Base-by-base conservation (phyloP, 2,329 filamentous ascomycete genomes). In the Neophaeococcomyces mojaviensis region DNA sequence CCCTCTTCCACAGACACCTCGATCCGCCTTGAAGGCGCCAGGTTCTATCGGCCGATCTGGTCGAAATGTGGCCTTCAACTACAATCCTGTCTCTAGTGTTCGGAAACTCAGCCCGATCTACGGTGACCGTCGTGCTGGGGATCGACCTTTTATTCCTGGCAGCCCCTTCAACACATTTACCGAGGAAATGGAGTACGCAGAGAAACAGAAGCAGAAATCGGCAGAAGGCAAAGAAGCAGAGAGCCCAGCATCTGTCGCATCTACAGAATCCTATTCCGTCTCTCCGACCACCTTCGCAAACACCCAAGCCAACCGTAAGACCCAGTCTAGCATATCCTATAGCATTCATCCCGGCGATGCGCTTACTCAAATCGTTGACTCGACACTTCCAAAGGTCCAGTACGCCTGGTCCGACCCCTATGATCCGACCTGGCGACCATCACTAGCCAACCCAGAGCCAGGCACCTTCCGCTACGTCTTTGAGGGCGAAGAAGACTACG, bases 21-120 rank as follows among this genome's bases (percentile, higher is more conserved):
- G 43, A 20, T 46, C 43, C 32, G 43, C 43, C 6, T 7, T 46
- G 35, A 46, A 46, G 18, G n/a, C 35, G 8, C 43, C 43, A 22
- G 43, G 43, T 18, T 39, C 43, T 3, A 20, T 46, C n/a, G 43
- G 30, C 32, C 35, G 43, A n/a, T 13, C 35, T 33, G 43, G 43
- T 4, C 38, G 36, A 39, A 39, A 34, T 12, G 43, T 32, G 13
- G 19, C 18, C 20, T 46, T 46, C 43, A 46, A 46, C n/a, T 13
- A 20, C 20, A 46, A 46, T 28, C 43, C 43, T 31, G 18, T 46
- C 13, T 16, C 30, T n/a, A 46, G 43, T 19, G 22, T 46, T 26
- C 38, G 31, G 15, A 34, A 26, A 18, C 24, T 44, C 22, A 35
- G 28, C 36, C 41, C 41, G 7, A 30, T 44, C 13, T 26, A 12